A percentile compares a stretch with the other conserved stretches of the same genome.
Conservation (phyloP, 2,329 filamentous ascomycete genomes). For the Fusarium ambrosium region DNA sequence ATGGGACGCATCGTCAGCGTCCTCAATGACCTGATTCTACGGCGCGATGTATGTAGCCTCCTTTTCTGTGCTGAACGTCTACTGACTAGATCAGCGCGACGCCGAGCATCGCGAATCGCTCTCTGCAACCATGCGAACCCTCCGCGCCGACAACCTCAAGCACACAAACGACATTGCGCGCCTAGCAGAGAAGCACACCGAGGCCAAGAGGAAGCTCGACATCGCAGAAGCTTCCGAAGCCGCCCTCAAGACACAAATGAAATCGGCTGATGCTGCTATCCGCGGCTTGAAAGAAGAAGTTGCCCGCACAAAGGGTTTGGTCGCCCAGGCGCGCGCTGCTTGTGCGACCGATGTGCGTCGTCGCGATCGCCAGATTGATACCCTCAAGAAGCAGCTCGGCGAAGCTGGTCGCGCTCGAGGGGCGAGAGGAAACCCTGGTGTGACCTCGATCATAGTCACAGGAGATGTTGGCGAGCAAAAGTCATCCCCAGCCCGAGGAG, state of each 20-base stretch:
- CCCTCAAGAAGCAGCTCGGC: slow-evolving; percentile 86
- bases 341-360: slow-evolving; percentile 94
- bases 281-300: slow-evolving; percentile 88
- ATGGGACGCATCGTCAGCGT: slow-evolving; percentile 93
- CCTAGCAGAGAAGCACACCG: slow-evolving; percentile 65
- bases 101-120: slow-evolving; percentile 89
- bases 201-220: slow-evolving; percentile 68
- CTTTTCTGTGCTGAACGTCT: neutral
- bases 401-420: slow-evolving; percentile 76
- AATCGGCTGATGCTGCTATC: slow-evolving; percentile 79
- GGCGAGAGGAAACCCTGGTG: slow-evolving; percentile 65
- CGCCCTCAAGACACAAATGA: slow-evolving; percentile 76
- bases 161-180: slow-evolving; percentile 77
- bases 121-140: slow-evolving; percentile 79
- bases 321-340: slow-evolving; percentile 86
- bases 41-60: slow-evolving; percentile 78
- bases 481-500: slow-evolving; percentile 49
- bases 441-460: slow-evolving; percentile 70
- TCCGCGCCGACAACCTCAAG: slow-evolving; percentile 81
- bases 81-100: slow-evolving; percentile 74
- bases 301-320: slow-evolving; percentile 80
- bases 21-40: slow-evolving; percentile 91
- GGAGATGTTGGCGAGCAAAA: slow-evolving; percentile 66
- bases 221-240: slow-evolving; percentile 78
- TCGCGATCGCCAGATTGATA: slow-evolving; percentile 88